Evolutionary conservation across 768 basidiomycete species (phyloP).

Genomic region (Kwoniella bestiolae): DNA sequence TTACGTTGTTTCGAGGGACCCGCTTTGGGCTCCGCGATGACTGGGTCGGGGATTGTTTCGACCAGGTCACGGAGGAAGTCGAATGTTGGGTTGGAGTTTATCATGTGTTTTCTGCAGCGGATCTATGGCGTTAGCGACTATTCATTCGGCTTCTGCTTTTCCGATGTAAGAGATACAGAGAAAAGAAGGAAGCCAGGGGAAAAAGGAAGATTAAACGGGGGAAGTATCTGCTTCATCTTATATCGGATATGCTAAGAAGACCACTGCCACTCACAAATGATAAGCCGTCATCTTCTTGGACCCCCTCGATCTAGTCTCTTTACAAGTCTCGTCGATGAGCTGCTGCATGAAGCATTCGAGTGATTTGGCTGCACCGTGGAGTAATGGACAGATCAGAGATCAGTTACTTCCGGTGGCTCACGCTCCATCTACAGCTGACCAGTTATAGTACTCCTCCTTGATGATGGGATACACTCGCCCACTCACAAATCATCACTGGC

Average conservation of each 20-base stretch:
- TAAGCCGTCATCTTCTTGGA: conserved; percentile 89
- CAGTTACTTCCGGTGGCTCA: not conserved
- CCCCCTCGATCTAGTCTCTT: conserved; percentile 76
- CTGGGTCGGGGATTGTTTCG: conserved; percentile 81
- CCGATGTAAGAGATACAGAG: no score
- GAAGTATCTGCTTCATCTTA: not conserved
- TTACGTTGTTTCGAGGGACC: conserved; percentile 23
- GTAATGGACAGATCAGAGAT: not conserved
- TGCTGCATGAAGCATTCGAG: conserved; percentile 87
- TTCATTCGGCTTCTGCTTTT: no score
- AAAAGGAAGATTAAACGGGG: no score
- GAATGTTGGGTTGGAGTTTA: conserved; percentile 82
- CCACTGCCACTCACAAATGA: conserved; percentile 84
- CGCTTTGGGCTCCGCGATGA: conserved; percentile 65
- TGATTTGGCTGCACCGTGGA: conserved; percentile 91
- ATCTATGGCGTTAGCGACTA: not conserved
- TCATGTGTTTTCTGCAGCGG: conserved; percentile 80
- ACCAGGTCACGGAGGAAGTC: conserved; percentile 95
- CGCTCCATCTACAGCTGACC: no score
- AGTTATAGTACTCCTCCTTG: no score
- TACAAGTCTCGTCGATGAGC: conserved; percentile 79
- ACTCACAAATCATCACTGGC: conserved; percentile 92
- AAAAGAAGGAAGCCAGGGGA: no score
- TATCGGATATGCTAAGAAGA: not conserved
- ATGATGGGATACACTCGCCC: no score